Conservation (phyloP, 73 alveolate genomes). For the Uronychia binucleata region DNA sequence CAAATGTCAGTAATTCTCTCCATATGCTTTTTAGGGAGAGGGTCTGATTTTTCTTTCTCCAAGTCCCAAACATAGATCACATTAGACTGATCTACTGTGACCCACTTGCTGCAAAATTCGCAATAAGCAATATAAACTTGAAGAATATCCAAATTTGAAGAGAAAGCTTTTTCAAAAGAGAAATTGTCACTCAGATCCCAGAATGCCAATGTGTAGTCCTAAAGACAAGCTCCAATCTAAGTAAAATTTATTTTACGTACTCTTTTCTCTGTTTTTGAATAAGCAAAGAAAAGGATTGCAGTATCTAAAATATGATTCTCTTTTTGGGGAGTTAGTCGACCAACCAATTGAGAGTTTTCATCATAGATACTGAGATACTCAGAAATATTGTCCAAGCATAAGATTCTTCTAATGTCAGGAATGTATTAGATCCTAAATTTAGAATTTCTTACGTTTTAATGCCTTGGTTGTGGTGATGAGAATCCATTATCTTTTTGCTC, state of each 20-base stretch:
- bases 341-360: conserved; percentile 43
- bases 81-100: conserved; percentile 39
- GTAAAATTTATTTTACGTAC: neutral
- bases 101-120: conserved; percentile 52
- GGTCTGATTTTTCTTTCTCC: conserved; percentile 23
- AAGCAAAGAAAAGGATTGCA: conserved; percentile 6
- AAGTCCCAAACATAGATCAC: conserved; percentile 51
- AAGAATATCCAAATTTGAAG: conserved; percentile 34
- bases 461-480: conserved; percentile 59
- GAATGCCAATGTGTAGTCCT: conserved; percentile 56
- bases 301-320: conserved; percentile 15
- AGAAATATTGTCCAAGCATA: conserved; percentile 48
- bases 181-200: conserved; percentile 62
- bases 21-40: conserved; percentile 41
- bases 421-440: conserved; percentile 35
- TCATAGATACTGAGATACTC: conserved; percentile 48
- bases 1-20: conserved; percentile 48
- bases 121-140: conserved; percentile 36
- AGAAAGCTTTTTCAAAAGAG: conserved; percentile 50
- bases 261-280: conserved; percentile 53
- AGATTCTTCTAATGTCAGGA: conserved; percentile 27
- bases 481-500: conserved; percentile 43
- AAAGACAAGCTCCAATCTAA: conserved; percentile 49
- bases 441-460: no score
- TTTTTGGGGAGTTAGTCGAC: neutral